Percentiles rank a stretch among this genome's conserved stretches.
Conservation (phyloP, 805 yeast genomes). For the Candida coquimbonensis region DNA sequence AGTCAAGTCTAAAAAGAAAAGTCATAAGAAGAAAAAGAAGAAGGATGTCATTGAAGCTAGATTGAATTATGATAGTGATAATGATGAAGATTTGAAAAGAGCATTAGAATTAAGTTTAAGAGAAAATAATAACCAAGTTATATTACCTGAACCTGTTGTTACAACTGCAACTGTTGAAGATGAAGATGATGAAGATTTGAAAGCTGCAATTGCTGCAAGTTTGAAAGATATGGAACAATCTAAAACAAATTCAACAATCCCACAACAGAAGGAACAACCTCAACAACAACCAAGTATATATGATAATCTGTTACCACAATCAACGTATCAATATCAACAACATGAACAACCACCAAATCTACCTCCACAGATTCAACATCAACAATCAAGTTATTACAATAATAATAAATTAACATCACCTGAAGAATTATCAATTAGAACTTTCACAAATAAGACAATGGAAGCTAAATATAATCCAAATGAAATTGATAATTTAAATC, state of each 20-base stretch:
- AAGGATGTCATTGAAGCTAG: slow-evolving; percentile 22
- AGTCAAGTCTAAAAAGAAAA: slow-evolving; percentile 35
- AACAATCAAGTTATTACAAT: slow-evolving; percentile 5
- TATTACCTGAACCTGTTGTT: slow-evolving; percentile 8
- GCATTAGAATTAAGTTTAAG: slow-evolving; percentile 77
- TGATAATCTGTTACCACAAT: slow-evolving; percentile 15
- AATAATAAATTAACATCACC: slow-evolving; percentile 30
- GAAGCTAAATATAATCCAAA: slow-evolving; percentile 20
- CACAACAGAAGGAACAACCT: slow-evolving; percentile 5
- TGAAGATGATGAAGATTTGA: slow-evolving; percentile 81
- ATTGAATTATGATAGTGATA: slow-evolving; percentile 35
- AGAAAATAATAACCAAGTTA: slow-evolving; percentile 35
- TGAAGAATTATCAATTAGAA: slow-evolving; percentile 65
- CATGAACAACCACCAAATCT: slow-evolving; percentile 1
- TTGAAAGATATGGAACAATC: slow-evolving; percentile 56
- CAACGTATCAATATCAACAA: slow-evolving; percentile 3
- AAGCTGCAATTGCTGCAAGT: slow-evolving; percentile 92
- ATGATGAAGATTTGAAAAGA: slow-evolving; percentile 66
- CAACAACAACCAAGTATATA: slow-evolving; percentile 16
- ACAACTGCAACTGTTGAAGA: slow-evolving; percentile 25
- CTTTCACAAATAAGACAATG: slow-evolving; percentile 63
- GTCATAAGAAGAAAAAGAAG: slow-evolving; percentile 19
- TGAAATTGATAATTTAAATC: slow-evolving; percentile 43
- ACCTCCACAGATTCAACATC: slow-evolving; percentile 14
- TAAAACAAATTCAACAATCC: slow-evolving; percentile 6